Base-by-base conservation (phyloP, 2,329 filamentous ascomycete species). In the Colletotrichum paranaense region DNA sequence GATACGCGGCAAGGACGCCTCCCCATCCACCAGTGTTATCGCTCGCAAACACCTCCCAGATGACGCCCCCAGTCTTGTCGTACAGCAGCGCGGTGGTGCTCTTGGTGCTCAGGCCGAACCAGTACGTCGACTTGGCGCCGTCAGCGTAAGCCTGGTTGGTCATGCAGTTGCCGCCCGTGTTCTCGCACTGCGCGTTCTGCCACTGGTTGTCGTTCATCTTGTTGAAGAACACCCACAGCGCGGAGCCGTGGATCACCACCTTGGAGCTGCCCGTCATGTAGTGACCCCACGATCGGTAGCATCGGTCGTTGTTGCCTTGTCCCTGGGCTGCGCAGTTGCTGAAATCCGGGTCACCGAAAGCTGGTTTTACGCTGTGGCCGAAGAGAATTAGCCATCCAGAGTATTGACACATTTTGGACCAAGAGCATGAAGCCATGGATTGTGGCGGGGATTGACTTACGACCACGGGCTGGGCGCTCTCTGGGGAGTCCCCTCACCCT, bases 381-480 rank as follows among this genome's bases (percentile, higher is more conserved):
- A 56, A 53, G 58, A 14, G 72, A 67, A 30, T 77, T 74, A 69
- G 55, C 75, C 75, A 59, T 76, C 1, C 74, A 42, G 5, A 19
- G 5, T 68, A 6, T 70, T 76, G 62, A 79, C 82, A 46, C 16
- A 77, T 80, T 62, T 72, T 75, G 82, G 72, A 76, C 77, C 30
- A 73, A 80, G 75, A 75, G 80, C 56, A 58, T 38, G 68, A 68
- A 16, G 63, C 28, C 28, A 57, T 76, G 79, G 22, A 73, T 75
- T 22, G 5, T 64, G 72, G 28, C 28, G 8, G 28, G 63, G 42
- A n/a, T 58, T 56, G 24, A 74, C 42, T 49, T 19, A 49, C 42
- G 42, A 22, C 83, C 84, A 87, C 2, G 85, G 85, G 4, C 78
- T 76, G 6, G 85, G 85, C 4, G 84, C 82, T 28, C 76, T 73